A percentile compares a stretch with the other conserved stretches of the same genome.
Evolutionary conservation across 345 rosid species (phyloP).

Genomic region (Euphorbia pulcherrima): DNA sequence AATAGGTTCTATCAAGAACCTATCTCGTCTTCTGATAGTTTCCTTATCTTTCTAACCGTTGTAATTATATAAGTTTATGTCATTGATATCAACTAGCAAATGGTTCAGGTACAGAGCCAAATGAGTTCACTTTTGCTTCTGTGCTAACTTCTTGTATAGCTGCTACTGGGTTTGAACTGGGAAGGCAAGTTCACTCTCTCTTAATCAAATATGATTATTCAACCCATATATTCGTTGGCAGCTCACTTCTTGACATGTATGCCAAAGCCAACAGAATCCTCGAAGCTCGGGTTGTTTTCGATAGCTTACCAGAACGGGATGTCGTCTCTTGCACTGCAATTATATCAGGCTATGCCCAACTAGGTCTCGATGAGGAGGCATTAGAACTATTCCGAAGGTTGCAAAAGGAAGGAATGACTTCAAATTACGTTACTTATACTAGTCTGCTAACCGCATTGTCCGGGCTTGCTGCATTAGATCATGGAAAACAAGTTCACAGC

Average conservation of each 20-base stretch:
- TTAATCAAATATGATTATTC: conserved; percentile 51
- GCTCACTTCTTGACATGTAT: conserved; percentile 96
- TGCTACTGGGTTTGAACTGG: conserved; percentile 45
- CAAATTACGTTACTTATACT: conserved; percentile 83
- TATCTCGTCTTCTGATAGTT: background rate
- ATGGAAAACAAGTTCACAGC: conserved; percentile 78
- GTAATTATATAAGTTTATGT: conserved; percentile 3
- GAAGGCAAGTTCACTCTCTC: conserved; percentile 74
- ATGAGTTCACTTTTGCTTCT: conserved; percentile 72
- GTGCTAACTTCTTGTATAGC: conserved; percentile 64
- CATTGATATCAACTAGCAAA: conserved; percentile 13
- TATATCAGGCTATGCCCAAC: conserved; percentile 84
- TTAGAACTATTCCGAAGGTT: conserved; percentile 58
- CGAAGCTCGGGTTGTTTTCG: conserved; percentile 73
- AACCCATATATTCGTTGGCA: conserved; percentile 70
- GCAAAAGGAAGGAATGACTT: conserved; percentile 63
- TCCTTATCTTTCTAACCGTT: background rate
- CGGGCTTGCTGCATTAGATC: conserved; percentile 76
- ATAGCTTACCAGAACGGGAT: conserved; percentile 75
- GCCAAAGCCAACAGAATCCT: conserved; percentile 74
- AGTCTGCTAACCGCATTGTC: conserved; percentile 70
- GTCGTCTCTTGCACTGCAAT: conserved; percentile 92
- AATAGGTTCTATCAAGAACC: background rate
- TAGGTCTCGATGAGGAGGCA: conserved; percentile 76
- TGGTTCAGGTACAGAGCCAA: conserved; percentile 60